These are phyloP conservation scores for Brasilioporus rufonigricans DNA, from an alignment of 768 basidiomycete genomes.

Conservation along the genomic window DNA sequence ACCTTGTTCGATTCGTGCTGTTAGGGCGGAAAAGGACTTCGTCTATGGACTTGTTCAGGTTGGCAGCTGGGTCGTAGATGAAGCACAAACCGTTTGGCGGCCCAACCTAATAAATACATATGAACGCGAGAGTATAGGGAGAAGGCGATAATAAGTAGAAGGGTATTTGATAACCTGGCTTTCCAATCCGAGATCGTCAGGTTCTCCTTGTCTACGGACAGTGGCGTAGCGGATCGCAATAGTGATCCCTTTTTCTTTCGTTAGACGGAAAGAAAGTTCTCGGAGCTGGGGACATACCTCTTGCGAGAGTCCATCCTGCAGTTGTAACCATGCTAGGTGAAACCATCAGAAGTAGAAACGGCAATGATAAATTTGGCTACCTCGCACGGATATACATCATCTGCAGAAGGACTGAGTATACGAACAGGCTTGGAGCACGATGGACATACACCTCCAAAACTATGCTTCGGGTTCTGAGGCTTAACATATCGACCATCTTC, in stretches of 20 bases:
- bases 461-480: conserved; percentile 71
- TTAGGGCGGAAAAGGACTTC: conserved; percentile 49
- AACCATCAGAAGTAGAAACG: neutral
- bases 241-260: conserved; percentile 44
- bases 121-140: conserved; percentile 66
- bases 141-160: conserved; percentile 67
- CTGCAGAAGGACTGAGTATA: conserved; percentile 30
- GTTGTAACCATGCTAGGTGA: conserved; percentile 55
- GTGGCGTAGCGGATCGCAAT: conserved; percentile 71
- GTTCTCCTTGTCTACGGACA: conserved; percentile 66
- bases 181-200: conserved; percentile 52
- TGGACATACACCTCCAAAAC: conserved; percentile 66
- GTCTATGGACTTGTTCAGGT: conserved; percentile 33
- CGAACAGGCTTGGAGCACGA: neutral
- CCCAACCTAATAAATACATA: conserved; percentile 71
- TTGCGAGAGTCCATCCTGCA: conserved; percentile 64
- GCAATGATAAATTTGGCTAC: conserved; percentile 30
- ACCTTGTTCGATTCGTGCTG: conserved; percentile 47
- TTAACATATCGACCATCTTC: conserved; percentile 60
- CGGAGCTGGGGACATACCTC: conserved; percentile 40
- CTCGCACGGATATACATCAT: conserved; percentile 72
- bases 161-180: conserved; percentile 69
- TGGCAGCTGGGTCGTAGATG: neutral
- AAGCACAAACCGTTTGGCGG: conserved; percentile 47
- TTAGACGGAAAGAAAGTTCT: neutral